Base-by-base conservation (phyloP, 148 eudicot genomes). In the Camellia japonica region DNA sequence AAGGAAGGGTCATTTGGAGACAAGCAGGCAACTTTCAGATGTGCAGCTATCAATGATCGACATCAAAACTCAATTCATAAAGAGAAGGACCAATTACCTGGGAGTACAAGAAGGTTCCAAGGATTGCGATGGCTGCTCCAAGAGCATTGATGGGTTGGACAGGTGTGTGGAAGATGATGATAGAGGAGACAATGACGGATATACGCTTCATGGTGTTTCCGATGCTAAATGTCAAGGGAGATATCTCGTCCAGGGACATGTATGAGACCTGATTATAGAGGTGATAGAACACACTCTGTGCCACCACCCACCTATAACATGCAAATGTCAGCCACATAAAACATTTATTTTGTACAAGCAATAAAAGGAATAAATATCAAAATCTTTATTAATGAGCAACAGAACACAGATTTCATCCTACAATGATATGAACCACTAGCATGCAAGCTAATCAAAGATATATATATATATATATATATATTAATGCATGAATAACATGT, bases 201-300 rank as follows among this genome's bases (percentile, higher is more conserved):
- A 85, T 85, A 76, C 87, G 87, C 60, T 85, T 85, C 87, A 85
- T 85, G 59, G 87, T 85, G 85, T 85, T 85, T 23, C 87, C 87
- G 2, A 85, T 70, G 79, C 87, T 85, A 80, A 85, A 85, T 56
- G 87, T 85, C 81, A 85, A 74, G 15, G 87, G 87, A 82, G 87
- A 85, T 54, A 85, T 85, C 80, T 85, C 69, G 47, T 85, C 85
- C 61, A 85, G 67, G 3, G 87, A 85, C 87, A 85, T 85, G 82
- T 85, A 85, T 4, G 87, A 85, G 60, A 85, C 87, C 62, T 85
- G 87, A 79, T 85, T 85, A 79, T 85, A 85, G 75, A 85, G 85
- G 85, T 85, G 87, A 77, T 85, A 85, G 82, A 85, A 85, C 68
- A 85, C 85, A 68, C 87, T 85, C 41, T 85, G 87, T 30, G 87